A percentile compares a stretch with the other conserved stretches of the same genome.
Evolutionary conservation across 2,329 filamentous ascomycete species (phyloP).

Genomic region (Epichloe coenophiala): DNA sequence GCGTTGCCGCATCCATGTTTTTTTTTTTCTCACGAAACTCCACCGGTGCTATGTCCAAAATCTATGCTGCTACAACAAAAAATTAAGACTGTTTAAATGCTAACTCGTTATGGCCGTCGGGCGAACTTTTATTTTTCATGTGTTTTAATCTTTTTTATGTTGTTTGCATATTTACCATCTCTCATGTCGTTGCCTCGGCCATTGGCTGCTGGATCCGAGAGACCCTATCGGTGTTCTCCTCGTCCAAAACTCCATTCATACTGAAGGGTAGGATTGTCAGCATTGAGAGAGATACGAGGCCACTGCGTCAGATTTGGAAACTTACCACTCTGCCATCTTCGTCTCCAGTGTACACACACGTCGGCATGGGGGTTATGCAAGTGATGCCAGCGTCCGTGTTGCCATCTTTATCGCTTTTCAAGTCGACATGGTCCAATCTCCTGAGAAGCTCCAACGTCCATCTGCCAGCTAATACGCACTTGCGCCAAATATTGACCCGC

Average conservation of each 20-base stretch:
- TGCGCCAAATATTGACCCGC: constrained; percentile 65
- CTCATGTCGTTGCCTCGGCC: neutral
- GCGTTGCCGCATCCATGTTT: neutral
- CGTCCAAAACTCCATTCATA: constrained; percentile 52
- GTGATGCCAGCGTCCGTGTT: constrained; percentile 61
- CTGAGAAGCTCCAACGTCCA: constrained; percentile 73
- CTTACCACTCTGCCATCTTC: constrained; percentile 78
- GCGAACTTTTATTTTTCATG: neutral
- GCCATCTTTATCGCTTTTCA: constrained; percentile 42
- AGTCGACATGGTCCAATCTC: constrained; percentile 66
- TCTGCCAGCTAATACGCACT: constrained; percentile 39
- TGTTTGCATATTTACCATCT: neutral
- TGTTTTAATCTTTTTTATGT: neutral
- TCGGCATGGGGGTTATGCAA: constrained; percentile 71
- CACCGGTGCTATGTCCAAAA: constrained; percentile 1
- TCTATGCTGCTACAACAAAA: neutral
- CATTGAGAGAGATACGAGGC: constrained; percentile 4
- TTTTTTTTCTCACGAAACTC: neutral
- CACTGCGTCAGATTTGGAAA: constrained; percentile 1
- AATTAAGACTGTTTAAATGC: neutral
- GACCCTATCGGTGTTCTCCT: constrained; percentile 38
- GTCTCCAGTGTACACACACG: constrained; percentile 83
- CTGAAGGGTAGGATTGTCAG: constrained; percentile 19
- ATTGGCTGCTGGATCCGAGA: constrained; percentile 11
- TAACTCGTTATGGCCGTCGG: neutral